Evolutionary conservation across 345 rosid genomes (phyloP).

Genomic region (Eucalyptus brandiana): DNA sequence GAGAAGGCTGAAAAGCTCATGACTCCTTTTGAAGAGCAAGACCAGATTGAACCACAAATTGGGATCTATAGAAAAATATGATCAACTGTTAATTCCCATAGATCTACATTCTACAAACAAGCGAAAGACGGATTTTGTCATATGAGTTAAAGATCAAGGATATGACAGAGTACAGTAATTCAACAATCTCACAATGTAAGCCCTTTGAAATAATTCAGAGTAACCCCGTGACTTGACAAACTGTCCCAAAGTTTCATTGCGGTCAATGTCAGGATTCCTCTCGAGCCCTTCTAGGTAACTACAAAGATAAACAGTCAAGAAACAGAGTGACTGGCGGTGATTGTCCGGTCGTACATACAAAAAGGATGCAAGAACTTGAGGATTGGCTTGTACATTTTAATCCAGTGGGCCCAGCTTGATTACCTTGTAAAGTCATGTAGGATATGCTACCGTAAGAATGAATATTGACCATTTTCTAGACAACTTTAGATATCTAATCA

Average conservation of each 20-base stretch:
- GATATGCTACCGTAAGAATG: background rate
- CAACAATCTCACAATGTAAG: slow-evolving; percentile 58
- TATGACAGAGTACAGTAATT: background rate
- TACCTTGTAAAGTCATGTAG: background rate
- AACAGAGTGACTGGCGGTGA: background rate
- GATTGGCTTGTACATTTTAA: background rate
- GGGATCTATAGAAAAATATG: slow-evolving; percentile 39
- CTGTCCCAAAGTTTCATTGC: slow-evolving; percentile 61
- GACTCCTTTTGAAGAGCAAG: slow-evolving; percentile 69
- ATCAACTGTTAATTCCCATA: background rate
- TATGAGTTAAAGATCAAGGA: background rate
- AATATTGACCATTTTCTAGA: background rate
- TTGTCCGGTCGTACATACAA: background rate
- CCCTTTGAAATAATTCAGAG: slow-evolving; percentile 72
- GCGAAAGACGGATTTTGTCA: background rate
- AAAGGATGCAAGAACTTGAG: background rate
- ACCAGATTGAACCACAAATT: slow-evolving; percentile 85
- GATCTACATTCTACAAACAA: background rate
- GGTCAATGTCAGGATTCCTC: slow-evolving; percentile 44
- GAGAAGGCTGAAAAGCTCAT: slow-evolving; percentile 75
- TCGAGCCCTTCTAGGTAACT: slow-evolving; percentile 65
- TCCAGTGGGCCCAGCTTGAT: background rate
- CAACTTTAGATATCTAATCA: background rate
- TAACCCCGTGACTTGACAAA: slow-evolving; percentile 55
- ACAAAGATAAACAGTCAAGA: background rate